Percentiles rank a stretch among this genome's conserved stretches.
Evolutionary conservation across 2,329 filamentous ascomycete species (phyloP).

Genomic region (Sclerotinia minor): DNA sequence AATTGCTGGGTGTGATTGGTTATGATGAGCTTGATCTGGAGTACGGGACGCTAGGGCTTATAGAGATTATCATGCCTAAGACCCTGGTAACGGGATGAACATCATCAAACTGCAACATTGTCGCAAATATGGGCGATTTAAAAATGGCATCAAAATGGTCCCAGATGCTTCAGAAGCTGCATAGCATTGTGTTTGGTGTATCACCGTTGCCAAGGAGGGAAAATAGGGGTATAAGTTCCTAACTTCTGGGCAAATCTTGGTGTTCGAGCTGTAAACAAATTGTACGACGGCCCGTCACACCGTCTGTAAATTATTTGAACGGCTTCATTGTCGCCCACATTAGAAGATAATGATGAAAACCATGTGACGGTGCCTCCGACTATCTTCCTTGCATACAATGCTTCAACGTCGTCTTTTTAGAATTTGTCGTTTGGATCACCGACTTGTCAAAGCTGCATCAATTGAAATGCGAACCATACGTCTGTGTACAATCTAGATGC

Average conservation of each 20-base stretch:
- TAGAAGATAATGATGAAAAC: background rate
- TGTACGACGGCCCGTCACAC: background rate
- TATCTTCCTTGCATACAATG: background rate
- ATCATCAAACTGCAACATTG: background rate
- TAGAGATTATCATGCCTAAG: background rate
- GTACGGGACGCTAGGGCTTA: constrained; percentile 21
- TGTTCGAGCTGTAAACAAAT: background rate
- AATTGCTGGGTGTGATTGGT: constrained; percentile 18
- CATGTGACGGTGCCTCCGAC: background rate
- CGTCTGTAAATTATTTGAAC: background rate
- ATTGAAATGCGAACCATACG: background rate
- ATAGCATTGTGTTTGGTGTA: background rate
- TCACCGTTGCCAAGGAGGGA: constrained; percentile 2
- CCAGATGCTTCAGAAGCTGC: background rate
- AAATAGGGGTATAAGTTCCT: background rate
- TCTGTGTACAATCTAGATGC: constrained; percentile 1
- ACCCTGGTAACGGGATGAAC: background rate
- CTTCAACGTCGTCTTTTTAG: background rate
- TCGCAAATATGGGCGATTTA: background rate
- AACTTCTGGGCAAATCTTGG: background rate
- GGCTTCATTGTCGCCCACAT: background rate
- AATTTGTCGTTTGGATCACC: constrained; percentile 4
- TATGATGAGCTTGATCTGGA: constrained; percentile 9
- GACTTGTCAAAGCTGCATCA: constrained; percentile 3
- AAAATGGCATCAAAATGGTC: background rate